These are phyloP conservation scores for Coleophoma cylindrospora DNA, from an alignment of 2,329 filamentous ascomycete genomes.

Conservation along the genomic window DNA sequence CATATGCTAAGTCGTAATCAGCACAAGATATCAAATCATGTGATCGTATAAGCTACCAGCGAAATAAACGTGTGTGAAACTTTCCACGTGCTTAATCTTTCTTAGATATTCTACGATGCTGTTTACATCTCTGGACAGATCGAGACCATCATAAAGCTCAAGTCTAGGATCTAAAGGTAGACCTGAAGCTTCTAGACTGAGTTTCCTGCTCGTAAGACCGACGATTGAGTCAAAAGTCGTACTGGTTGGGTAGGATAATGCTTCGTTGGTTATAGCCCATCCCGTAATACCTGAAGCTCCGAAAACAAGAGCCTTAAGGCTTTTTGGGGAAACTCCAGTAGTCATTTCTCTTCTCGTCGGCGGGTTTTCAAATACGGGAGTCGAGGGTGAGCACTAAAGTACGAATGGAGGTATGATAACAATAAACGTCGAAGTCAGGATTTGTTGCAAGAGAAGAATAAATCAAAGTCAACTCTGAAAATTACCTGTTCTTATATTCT, in stretches of 20 bases:
- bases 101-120: constrained; percentile 27
- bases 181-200: constrained; percentile 7
- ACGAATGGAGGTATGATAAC: too few species aligned
- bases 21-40: background rate
- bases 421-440: too few species aligned
- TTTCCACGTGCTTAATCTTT: constrained; percentile 28
- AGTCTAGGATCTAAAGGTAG: constrained; percentile 17
- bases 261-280: constrained; percentile 23
- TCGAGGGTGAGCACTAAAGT: too few species aligned
- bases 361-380: too few species aligned
- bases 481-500: too few species aligned
- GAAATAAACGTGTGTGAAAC: constrained; percentile 38
- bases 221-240: constrained; percentile 22
- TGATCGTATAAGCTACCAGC: constrained; percentile 21
- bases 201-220: constrained; percentile 20
- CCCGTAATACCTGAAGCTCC: constrained; percentile 26
- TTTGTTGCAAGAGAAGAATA: too few species aligned
- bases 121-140: constrained; percentile 23
- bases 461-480: too few species aligned
- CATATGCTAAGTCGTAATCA: constrained; percentile 1
- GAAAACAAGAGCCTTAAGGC: constrained; percentile 18
- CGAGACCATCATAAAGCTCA: constrained; percentile 28
- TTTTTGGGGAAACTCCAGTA: too few species aligned
- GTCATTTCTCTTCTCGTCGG: too few species aligned
- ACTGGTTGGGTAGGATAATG: constrained; percentile 21